phyloP scores from a whole-genome alignment of 805 yeast species.

The Kurtzmaniella fragi region DNA sequence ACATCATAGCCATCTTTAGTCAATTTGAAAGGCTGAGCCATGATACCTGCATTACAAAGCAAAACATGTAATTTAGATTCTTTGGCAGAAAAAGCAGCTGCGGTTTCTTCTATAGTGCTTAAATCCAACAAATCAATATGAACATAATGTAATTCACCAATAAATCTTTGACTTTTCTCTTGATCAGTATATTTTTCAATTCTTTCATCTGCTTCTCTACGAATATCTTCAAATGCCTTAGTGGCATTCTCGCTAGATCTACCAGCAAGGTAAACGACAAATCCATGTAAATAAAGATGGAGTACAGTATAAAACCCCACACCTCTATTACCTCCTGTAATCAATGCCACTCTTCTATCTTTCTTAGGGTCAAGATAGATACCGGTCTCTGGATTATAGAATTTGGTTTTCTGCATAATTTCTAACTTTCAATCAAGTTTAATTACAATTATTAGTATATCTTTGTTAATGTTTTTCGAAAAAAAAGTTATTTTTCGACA shows the following conservation, averaged over 20 bases:
- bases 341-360: conserved; percentile 24
- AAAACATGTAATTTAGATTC: conserved; percentile 28
- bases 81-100: conserved; percentile 14
- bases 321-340: conserved; percentile 39
- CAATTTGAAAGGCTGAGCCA: conserved; percentile 32
- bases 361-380: conserved; percentile 22
- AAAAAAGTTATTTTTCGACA: no score
- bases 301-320: conserved; percentile 37
- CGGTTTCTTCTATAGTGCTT: conserved; percentile 21
- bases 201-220: conserved; percentile 26
- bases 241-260: conserved; percentile 26
- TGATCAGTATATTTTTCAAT: conserved; percentile 5
- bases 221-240: conserved; percentile 28
- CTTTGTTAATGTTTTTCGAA: no score
- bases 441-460: no score
- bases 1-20: conserved; percentile 35
- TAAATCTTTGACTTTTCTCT: conserved; percentile 13
- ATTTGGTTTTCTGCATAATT: conserved; percentile 2
- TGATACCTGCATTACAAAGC: conserved; percentile 37
- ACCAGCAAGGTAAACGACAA: conserved; percentile 31
- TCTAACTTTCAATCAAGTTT: no score
- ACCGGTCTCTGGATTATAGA: conserved; percentile 24
- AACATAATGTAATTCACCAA: conserved; percentile 51
- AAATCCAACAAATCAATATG: conserved; percentile 51
- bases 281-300: conserved; percentile 38